phyloP scores from a whole-genome alignment of 2,329 filamentous ascomycete species.

The Drechmeria coniospora region DNA sequence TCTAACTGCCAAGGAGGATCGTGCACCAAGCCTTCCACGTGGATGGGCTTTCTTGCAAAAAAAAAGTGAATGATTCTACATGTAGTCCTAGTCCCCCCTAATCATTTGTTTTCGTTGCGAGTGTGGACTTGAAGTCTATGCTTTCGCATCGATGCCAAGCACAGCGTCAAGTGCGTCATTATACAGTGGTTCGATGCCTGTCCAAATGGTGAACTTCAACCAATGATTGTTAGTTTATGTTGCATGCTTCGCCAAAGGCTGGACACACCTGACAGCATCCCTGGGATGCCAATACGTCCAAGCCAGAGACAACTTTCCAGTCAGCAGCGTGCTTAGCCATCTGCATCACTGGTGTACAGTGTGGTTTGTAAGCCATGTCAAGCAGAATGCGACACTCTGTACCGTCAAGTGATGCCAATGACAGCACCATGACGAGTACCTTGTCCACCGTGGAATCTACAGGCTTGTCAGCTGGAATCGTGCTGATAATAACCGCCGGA shows the following conservation, averaged over 20 bases:
- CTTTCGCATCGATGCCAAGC: constrained; percentile 16
- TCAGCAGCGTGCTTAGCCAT: constrained; percentile 55
- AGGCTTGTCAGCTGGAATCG: constrained; percentile 75
- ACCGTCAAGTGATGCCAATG: constrained; percentile 20
- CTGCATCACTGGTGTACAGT: constrained; percentile 69
- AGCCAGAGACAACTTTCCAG: constrained; percentile 72
- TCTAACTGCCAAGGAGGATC: too few relatives aligned
- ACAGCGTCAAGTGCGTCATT: constrained; percentile 49
- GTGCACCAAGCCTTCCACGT: too few relatives aligned
- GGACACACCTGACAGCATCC: constrained; percentile 72
- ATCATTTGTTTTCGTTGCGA: too few relatives aligned
- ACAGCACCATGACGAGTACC: constrained; percentile 40
- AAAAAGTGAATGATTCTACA: too few relatives aligned
- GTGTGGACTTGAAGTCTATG: too few relatives aligned
- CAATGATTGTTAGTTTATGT: constrained; percentile 7
- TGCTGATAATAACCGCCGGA: constrained; percentile 61
- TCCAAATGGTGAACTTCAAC: constrained; percentile 65
- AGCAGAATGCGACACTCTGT: constrained; percentile 46
- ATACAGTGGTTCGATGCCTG: constrained; percentile 62
- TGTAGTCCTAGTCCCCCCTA: too few relatives aligned
- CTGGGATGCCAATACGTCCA: constrained; percentile 82
- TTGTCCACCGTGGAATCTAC: constrained; percentile 58
- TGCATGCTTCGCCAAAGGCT: too few relatives aligned
- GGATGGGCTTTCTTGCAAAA: too few relatives aligned
- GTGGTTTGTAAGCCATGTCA: constrained; percentile 94